Evolutionary conservation across 371 early-diverging fungal species (phyloP), one percentile per base, ranked within the genome.

Genomic region (Zychaea mexicana): DNA sequence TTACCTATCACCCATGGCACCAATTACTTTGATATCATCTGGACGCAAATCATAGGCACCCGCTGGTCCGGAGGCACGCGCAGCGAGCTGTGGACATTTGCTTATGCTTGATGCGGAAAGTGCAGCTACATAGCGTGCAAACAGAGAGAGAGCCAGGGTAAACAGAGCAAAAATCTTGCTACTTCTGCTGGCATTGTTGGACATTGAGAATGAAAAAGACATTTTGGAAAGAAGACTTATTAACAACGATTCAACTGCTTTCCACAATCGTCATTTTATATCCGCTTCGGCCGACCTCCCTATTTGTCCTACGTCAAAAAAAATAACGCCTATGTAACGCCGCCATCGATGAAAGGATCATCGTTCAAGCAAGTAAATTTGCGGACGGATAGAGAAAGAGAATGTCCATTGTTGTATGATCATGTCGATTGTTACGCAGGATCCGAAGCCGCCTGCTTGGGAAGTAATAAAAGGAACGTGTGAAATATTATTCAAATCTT

Each of bases 1-100:
- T n/a, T 53, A 72, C 72, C 72, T 72, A n/a, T 72, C 72, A 36
- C 72, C 72, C 15, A 72, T 22, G 22, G 66, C 69, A 54, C 59
- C 69, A 24, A 72, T 53, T 6, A 72, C 61, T 22, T 66, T 72
- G 54, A 72, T 72, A 58, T 72, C 72, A 33, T 72, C 72, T 47
- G 65, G 59, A 21, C 72, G 72, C 2, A 72, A 56, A 39, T 72
- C 69, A n/a, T 56, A 52, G 17, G 65, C 64, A 27, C 47, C 57
- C 8, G 66, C 61, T 15, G 67, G 53, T 17, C 46, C 31, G n/a
- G 60, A 28, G 6, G 57, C 30, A 27, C 72, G 62, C 2, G 64
- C 60, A 15, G 63, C 30, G 19, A 72, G 64, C 4, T 65, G 54
- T 6, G 72, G 69, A 10, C 72, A 72, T 27, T 32, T 28, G 47